Conservation (phyloP, 805 yeast species). For the Priceomyces haplophilus region DNA sequence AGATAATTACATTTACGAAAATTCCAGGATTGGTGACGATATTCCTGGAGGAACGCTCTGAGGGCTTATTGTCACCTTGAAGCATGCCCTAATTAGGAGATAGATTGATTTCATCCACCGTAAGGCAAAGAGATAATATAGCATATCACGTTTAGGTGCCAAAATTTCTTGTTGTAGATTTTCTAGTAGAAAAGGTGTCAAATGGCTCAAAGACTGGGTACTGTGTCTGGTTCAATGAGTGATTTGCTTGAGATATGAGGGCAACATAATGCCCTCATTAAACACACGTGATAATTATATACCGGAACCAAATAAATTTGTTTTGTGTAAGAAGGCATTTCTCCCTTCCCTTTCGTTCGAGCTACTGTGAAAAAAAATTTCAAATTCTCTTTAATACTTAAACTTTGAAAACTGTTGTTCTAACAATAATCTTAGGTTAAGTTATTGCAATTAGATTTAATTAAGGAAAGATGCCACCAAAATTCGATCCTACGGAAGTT, state of each 20-base stretch:
- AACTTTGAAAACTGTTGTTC: background rate
- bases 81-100: no score
- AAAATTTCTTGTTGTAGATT: no score
- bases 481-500: conserved; percentile 98
- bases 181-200: no score
- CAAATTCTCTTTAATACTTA: background rate
- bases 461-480: conserved; percentile 77
- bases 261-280: background rate
- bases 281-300: background rate
- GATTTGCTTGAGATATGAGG: background rate
- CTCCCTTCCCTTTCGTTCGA: background rate
- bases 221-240: no score
- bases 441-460: conserved; percentile 10
- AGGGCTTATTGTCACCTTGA: no score
- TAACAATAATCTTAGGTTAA: conserved; percentile 2
- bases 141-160: no score
- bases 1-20: conserved; percentile 33
- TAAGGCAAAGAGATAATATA: no score
- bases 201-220: no score
- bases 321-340: background rate
- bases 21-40: conserved; percentile 40
- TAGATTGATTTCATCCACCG: conserved; percentile 1
- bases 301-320: background rate
- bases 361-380: conserved; percentile 3
- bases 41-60: conserved; percentile 45